Conservation (phyloP, 331 rosid species). For the Prunus yedoensis region DNA sequence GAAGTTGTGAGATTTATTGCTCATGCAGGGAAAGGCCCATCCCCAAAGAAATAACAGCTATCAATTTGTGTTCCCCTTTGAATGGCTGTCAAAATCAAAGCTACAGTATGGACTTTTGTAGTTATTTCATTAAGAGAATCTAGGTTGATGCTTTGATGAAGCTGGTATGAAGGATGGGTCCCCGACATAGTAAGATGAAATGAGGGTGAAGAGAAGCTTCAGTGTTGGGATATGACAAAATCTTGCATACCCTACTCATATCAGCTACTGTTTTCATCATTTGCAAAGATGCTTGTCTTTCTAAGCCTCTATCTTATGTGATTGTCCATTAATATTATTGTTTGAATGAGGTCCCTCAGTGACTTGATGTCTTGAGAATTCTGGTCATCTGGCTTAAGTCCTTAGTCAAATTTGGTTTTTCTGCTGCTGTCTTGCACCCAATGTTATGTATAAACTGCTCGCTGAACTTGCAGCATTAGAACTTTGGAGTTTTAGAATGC, state of each 20-base stretch:
- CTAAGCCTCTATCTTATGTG: neutral
- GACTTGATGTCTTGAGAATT: neutral
- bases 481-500: neutral
- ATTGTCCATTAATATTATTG: neutral
- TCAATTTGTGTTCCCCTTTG: neutral
- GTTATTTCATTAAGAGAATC: neutral
- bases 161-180: neutral
- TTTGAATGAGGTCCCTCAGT: neutral
- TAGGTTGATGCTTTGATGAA: neutral
- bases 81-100: neutral
- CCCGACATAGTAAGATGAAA: neutral
- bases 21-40: constrained; percentile 2
- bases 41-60: neutral
- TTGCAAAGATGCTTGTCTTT: constrained; percentile 10
- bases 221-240: neutral
- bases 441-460: neutral
- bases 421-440: neutral
- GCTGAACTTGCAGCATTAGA: neutral
- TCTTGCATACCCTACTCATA: neutral
- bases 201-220: neutral
- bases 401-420: neutral
- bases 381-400: constrained; percentile 2
- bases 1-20: constrained; percentile 1
- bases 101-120: neutral
- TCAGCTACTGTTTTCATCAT: neutral